Conservation (phyloP, 2,329 filamentous ascomycete genomes). For the Penicillium verrucosum region DNA sequence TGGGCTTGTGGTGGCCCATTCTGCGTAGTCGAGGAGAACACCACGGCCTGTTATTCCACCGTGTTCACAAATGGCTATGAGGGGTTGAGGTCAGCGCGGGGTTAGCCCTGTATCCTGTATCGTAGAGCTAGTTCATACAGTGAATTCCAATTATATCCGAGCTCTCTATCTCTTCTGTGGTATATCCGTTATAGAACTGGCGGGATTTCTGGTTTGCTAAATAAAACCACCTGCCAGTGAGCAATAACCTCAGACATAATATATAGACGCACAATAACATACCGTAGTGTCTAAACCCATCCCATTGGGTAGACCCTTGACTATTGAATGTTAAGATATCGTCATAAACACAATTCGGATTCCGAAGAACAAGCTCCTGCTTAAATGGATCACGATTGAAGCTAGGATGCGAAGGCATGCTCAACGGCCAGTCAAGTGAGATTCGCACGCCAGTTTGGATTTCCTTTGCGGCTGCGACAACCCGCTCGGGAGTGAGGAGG, state of each 20-base stretch:
- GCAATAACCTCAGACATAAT: background rate
- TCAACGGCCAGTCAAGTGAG: conserved; percentile 24
- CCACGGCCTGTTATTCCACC: conserved; percentile 25
- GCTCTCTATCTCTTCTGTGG: conserved; percentile 20
- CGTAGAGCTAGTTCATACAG: conserved; percentile 6
- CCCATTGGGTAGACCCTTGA: conserved; percentile 26
- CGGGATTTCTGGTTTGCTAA: conserved; percentile 20
- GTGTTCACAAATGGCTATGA: conserved; percentile 18
- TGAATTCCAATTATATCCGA: conserved; percentile 21
- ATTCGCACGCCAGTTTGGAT: conserved; percentile 36
- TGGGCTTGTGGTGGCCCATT: conserved; percentile 19
- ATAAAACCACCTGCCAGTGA: background rate
- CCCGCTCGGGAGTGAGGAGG: conserved; percentile 47
- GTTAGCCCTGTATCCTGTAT: background rate
- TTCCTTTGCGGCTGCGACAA: conserved; percentile 44
- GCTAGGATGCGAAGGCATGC: conserved; percentile 24
- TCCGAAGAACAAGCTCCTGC: conserved; percentile 20
- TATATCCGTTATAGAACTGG: conserved; percentile 25
- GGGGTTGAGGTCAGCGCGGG: background rate
- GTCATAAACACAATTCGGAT: conserved; percentile 21
- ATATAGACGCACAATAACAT: background rate
- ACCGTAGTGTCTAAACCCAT: conserved; percentile 28
- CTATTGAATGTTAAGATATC: conserved; percentile 25
- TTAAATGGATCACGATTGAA: conserved; percentile 24
- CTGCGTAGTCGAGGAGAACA: conserved; percentile 22